A percentile compares a stretch with the other conserved stretches of the same genome.
phyloP scores from a whole-genome alignment of 2,329 filamentous ascomycete genomes.

The Sclerotiophoma versabilis region DNA sequence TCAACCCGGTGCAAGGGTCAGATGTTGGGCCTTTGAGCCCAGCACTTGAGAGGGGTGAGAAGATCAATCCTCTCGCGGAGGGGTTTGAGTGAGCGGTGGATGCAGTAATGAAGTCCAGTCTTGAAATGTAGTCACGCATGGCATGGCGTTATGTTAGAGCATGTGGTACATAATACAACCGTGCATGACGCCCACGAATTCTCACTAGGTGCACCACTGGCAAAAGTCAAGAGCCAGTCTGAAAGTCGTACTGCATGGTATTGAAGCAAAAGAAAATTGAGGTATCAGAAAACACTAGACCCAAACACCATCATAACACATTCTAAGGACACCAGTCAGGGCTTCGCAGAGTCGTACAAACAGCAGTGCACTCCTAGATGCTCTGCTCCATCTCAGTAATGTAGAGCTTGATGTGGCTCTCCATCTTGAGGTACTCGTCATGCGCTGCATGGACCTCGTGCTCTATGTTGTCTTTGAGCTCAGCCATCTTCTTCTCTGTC shows the following conservation, averaged over 20 bases:
- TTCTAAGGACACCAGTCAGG: constrained; percentile 3
- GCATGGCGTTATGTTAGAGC: constrained; percentile 9
- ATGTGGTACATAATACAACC: not conserved
- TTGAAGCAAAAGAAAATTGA: constrained; percentile 5
- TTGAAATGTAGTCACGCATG: constrained; percentile 2
- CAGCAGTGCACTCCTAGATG: constrained; percentile 27
- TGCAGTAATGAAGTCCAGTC: constrained; percentile 5
- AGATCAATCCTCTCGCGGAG: constrained; percentile 35
- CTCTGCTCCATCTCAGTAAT: constrained; percentile 99
- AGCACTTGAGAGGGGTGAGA: constrained; percentile 35
- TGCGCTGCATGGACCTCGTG: constrained; percentile 89
- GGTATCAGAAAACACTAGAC: constrained; percentile 10
- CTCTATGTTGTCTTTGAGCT: constrained; percentile 97
- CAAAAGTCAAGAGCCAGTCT: not conserved
- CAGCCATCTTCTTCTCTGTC: constrained; percentile 99
- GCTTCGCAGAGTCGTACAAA: constrained; percentile 2
- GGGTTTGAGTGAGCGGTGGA: constrained; percentile 37
- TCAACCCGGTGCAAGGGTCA: constrained; percentile 36
- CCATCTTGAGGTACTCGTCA: constrained; percentile 97
- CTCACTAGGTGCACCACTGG: not conserved
- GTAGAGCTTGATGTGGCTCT: constrained; percentile 95
- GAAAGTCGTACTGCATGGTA: not conserved
- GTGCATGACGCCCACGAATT: not conserved
- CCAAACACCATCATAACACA: constrained; percentile 19
- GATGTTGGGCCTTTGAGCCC: constrained; percentile 43